These are phyloP conservation scores for Plasmodium gaboni DNA, from an alignment of 169 alveolate species.

Conservation along the genomic window DNA sequence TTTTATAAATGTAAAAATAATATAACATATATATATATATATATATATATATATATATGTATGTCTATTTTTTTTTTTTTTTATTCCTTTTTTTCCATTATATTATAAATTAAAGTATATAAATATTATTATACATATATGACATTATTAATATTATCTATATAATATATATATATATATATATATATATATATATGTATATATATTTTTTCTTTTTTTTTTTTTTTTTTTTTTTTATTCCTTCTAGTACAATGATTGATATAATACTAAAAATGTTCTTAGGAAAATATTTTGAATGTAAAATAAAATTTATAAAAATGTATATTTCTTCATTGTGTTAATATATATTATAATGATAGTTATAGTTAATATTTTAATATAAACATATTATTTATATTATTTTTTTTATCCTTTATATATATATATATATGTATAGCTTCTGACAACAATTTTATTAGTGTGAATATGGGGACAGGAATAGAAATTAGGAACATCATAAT, in stretches of 20 bases:
- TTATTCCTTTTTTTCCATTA: too few species aligned
- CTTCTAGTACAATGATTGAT: conserved; percentile 38
- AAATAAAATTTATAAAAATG: not conserved
- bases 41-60: too few species aligned
- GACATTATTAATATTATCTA: too few species aligned
- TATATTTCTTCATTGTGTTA: not conserved
- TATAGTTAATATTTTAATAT: not conserved
- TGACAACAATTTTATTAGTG: conserved; percentile 47
- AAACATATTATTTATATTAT: not conserved
- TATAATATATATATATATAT: too few species aligned
- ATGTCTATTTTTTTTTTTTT: too few species aligned
- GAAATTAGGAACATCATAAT: conserved; percentile 61
- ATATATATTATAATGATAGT: not conserved
- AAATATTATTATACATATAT: too few species aligned
- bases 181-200: too few species aligned
- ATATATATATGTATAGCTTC: conserved; percentile 15
- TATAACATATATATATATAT: too few species aligned
- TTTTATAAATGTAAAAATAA: too few species aligned
- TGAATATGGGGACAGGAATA: conserved; percentile 64
- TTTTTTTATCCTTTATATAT: not conserved
- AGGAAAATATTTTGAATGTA: conserved; percentile 72
- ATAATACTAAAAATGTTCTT: conserved; percentile 28
- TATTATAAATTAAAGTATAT: too few species aligned
- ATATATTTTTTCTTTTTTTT: not conserved
- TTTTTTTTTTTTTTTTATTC: conserved; percentile 9